These are phyloP conservation scores for Trichoderma atroviride DNA, from an alignment of 2,329 filamentous ascomycete genomes.

Conservation along the genomic window DNA sequence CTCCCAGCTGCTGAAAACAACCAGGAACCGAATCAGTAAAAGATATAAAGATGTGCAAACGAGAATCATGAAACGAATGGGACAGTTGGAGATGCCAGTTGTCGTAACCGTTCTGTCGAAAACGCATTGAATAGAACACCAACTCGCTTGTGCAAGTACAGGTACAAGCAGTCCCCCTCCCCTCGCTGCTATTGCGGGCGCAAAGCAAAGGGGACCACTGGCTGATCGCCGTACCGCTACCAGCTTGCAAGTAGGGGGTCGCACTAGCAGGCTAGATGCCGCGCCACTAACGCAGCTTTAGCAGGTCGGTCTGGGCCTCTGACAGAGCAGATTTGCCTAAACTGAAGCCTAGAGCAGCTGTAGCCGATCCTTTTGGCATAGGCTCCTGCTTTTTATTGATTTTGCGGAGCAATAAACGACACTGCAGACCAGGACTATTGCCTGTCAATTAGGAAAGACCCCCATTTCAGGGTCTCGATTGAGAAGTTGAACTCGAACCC, in stretches of 20 bases:
- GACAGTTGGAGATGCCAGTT: constrained; percentile 10
- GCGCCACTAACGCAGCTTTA: constrained; percentile 21
- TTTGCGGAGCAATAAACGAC: background rate
- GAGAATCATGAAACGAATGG: background rate
- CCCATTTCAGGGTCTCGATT: constrained; percentile 6
- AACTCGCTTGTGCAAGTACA: constrained; percentile 1
- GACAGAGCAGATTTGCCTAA: background rate
- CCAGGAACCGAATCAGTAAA: background rate
- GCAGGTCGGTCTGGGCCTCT: constrained; percentile 13
- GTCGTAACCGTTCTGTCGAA: constrained; percentile 11
- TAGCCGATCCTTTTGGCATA: constrained; percentile 1
- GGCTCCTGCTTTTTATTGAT: background rate
- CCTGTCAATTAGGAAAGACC: background rate
- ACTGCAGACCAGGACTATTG: background rate
- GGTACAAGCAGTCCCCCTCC: background rate
- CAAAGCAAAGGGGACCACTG: background rate
- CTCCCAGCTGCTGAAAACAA: background rate
- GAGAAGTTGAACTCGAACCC: background rate
- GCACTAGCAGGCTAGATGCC: constrained; percentile 14
- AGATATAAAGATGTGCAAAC: background rate
- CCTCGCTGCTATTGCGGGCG: background rate
- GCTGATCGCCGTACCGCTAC: background rate
- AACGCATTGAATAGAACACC: constrained; percentile 18
- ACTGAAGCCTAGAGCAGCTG: background rate
- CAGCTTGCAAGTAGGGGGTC: background rate